Evolutionary conservation across 768 basidiomycete species (phyloP).

Genomic region (Kwoniella sp.): DNA sequence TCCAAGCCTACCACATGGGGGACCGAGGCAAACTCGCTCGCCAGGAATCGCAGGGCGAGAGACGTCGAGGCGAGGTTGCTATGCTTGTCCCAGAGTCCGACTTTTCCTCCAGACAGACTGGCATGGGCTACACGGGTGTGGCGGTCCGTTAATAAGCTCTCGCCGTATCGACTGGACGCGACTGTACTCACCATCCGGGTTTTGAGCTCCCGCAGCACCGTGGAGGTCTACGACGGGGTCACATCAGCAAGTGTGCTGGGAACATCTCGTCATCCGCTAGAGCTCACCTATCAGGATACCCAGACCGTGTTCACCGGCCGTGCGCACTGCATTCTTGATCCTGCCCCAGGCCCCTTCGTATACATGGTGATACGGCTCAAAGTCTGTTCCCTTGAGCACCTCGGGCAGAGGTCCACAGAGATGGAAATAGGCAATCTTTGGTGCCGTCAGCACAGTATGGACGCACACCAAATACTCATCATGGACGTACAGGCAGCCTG

Average conservation of each 20-base stretch:
- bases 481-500: conserved; percentile 57
- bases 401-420: conserved; percentile 72
- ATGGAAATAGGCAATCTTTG: conserved; percentile 73
- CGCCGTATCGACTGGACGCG: too few relatives aligned
- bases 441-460: conserved; percentile 57
- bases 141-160: neutral
- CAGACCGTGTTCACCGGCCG: conserved; percentile 65
- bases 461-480: conserved; percentile 54
- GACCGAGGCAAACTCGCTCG: conserved; percentile 50
- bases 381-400: conserved; percentile 63
- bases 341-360: conserved; percentile 65
- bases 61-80: conserved; percentile 45
- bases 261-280: neutral
- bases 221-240: conserved; percentile 57
- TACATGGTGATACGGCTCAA: conserved; percentile 56
- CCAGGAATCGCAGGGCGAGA: conserved; percentile 48
- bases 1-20: conserved; percentile 59
- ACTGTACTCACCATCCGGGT: conserved; percentile 35
- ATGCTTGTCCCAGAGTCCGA: conserved; percentile 38
- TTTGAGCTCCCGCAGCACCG: conserved; percentile 66
- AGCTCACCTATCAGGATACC: conserved; percentile 66
- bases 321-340: conserved; percentile 57
- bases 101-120: conserved; percentile 54
- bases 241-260: neutral
- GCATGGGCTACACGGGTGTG: conserved; percentile 52